Evolutionary conservation across 805 yeast species (phyloP).

Genomic region (Saitoella complicata): DNA sequence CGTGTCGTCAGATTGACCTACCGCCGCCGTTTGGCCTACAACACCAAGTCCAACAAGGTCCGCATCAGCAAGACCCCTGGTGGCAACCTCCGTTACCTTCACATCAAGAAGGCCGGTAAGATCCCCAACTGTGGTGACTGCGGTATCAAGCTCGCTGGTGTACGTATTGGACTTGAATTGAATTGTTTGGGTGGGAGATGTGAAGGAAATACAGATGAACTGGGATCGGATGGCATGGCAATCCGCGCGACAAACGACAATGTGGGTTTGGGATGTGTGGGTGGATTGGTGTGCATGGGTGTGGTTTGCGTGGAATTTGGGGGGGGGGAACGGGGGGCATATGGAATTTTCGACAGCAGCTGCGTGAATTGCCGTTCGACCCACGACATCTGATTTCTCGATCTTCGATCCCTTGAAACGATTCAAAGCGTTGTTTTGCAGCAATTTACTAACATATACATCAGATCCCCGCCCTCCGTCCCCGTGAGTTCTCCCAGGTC

Average conservation of each 20-base stretch:
- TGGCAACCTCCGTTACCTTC: slow-evolving; percentile 96
- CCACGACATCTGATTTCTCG: not conserved
- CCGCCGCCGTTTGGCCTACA: slow-evolving; percentile 29
- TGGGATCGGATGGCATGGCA: no score
- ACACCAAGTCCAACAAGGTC: slow-evolving; percentile 99
- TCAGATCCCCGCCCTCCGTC: slow-evolving; percentile 73
- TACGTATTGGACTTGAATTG: slow-evolving; percentile 2
- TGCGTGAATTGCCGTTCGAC: not conserved
- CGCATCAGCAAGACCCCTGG: slow-evolving; percentile 99
- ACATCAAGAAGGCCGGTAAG: slow-evolving; percentile 80
- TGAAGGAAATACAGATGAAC: no score
- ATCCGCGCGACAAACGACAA: no score
- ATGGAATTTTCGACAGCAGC: not conserved
- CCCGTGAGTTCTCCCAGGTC: slow-evolving; percentile 90
- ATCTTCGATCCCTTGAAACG: no score
- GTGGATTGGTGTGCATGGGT: no score
- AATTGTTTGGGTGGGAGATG: no score
- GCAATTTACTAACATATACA: not conserved
- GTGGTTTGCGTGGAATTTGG: not conserved
- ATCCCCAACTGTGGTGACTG: slow-evolving; percentile 51
- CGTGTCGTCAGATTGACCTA: not conserved
- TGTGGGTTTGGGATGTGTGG: not conserved
- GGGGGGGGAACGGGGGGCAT: not conserved
- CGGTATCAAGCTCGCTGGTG: slow-evolving; percentile 60
- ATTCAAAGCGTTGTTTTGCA: no score